These are phyloP conservation scores for Cardamine chenopodiifolia DNA, from an alignment of 345 rosid genomes.

Conservation along the genomic window DNA sequence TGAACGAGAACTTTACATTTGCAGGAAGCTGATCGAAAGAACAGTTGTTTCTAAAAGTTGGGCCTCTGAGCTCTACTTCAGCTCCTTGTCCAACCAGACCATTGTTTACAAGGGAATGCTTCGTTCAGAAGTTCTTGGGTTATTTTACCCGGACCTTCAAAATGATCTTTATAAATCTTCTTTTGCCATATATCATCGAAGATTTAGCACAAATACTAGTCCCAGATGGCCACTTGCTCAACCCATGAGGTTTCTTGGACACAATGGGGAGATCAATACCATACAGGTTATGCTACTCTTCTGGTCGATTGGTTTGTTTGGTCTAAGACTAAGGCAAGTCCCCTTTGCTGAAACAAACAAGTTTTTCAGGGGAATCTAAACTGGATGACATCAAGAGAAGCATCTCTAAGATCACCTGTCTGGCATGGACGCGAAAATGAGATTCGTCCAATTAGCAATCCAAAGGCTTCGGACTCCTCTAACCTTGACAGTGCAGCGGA, in stretches of 20 bases:
- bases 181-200: slow-evolving; percentile 94
- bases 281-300: slow-evolving; percentile 67
- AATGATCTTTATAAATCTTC: slow-evolving; percentile 75
- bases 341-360: slow-evolving; percentile 31
- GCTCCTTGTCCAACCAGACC: slow-evolving; percentile 95
- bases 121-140: slow-evolving; percentile 95
- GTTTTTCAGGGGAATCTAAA: slow-evolving; percentile 88
- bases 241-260: slow-evolving; percentile 99
- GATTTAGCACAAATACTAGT: slow-evolving; percentile 97
- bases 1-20: slow-evolving; percentile 94
- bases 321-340: slow-evolving; percentile 11
- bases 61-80: slow-evolving; percentile 89
- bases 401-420: slow-evolving; percentile 83
- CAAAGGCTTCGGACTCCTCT: slow-evolving; percentile 95
- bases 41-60: slow-evolving; percentile 67
- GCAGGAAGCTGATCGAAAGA: slow-evolving; percentile 92
- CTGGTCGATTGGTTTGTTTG: slow-evolving; percentile 20
- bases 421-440: slow-evolving; percentile 98
- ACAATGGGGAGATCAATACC: slow-evolving; percentile 98
- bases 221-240: slow-evolving; percentile 99
- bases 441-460: slow-evolving; percentile 91
- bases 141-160: slow-evolving; percentile 83
- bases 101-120: slow-evolving; percentile 99
- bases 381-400: slow-evolving; percentile 99
- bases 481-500: slow-evolving; percentile 98